phyloP scores from a whole-genome alignment of 495 filamentous ascomycete genomes.

The Lindgomyces ingoldianus region DNA sequence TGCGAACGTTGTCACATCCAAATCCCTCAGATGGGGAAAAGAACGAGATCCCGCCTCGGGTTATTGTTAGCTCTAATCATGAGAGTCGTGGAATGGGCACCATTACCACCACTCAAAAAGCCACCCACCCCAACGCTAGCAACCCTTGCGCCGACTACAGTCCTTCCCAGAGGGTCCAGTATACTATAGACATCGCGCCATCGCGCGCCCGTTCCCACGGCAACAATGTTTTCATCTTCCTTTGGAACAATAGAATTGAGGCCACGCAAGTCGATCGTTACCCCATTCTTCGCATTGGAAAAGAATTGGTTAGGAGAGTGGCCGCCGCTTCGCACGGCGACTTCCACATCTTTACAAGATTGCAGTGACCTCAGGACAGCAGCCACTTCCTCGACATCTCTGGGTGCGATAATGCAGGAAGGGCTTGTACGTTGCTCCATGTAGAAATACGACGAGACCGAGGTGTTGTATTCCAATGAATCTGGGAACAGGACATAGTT shows the following conservation, averaged over 20 bases:
- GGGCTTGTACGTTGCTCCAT: not conserved
- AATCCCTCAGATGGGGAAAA: conserved; percentile 8
- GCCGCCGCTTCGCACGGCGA: conserved; percentile 12
- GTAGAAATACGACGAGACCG: not conserved
- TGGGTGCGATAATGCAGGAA: not conserved
- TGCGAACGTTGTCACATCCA: conserved; percentile 16
- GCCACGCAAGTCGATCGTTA: conserved; percentile 6
- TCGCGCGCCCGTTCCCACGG: conserved; percentile 46
- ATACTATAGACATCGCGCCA: conserved; percentile 49
- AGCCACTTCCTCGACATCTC: not conserved
- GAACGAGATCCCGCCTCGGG: conserved; percentile 13
- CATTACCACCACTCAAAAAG: conserved; percentile 43
- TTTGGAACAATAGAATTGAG: not conserved
- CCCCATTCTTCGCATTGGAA: conserved; percentile 10
- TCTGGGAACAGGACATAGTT: not conserved
- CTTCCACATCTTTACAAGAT: no score
- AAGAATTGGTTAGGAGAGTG: conserved; percentile 6
- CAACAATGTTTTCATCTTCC: conserved; percentile 4
- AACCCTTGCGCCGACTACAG: conserved; percentile 41
- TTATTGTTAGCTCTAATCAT: not conserved
- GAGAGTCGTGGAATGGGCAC: conserved; percentile 1
- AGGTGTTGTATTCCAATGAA: not conserved
- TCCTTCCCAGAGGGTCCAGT: conserved; percentile 45
- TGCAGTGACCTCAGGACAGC: not conserved
- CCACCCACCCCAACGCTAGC: conserved; percentile 47